Evolutionary conservation across 1,139 yeast species (phyloP), one percentile per base, ranked within the genome.

Genomic region (Geotrichum fermentans): DNA sequence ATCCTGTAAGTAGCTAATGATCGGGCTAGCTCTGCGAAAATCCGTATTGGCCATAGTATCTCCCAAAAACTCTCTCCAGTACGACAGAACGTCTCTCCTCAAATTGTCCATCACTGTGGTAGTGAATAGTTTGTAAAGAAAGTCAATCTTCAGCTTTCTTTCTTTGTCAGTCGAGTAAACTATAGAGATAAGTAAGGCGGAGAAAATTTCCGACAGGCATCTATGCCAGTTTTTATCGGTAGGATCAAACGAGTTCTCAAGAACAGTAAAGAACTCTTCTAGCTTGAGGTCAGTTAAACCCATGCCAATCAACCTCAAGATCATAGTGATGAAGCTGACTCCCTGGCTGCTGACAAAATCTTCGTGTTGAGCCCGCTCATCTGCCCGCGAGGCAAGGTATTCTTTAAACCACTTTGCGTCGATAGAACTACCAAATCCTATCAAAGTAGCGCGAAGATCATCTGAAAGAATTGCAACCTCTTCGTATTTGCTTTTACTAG

Each of bases 21-120:
- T 63, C 7, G 74, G 71, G 13, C 83, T 80, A 54, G 80, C 75
- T 54, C 96, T 73, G 61, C 96, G 79, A 79, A 2, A 80, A 65
- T 63, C 68, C 16, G 61, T 54, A 28, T 55, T 55, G 34, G 56
- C 46, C 35, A 55, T 52, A 5, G 57, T 49, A 84, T 89, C 82
- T 82, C 89, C 81, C 3, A 84, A 72, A 52, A 87, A 79, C 0
- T 88, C 77, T 43, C 74, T 74, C 97, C 98, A 92, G 45, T 86
- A 80, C 17, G 77, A 78, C 42, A 77, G 68, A 6, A 83, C 84
- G 40, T 90, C 95, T 2, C 90, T 95, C 0, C 88, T 78, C 52
- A 92, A 67, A 50, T 83, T 88, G 36, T 74, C 41, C n/a, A 38
- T 69, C 2, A 73, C 69, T 42, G 88, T 70, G 1, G 64, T 61